Evolutionary conservation across 306 rosid species (phyloP).

Genomic region (Senna tora): DNA sequence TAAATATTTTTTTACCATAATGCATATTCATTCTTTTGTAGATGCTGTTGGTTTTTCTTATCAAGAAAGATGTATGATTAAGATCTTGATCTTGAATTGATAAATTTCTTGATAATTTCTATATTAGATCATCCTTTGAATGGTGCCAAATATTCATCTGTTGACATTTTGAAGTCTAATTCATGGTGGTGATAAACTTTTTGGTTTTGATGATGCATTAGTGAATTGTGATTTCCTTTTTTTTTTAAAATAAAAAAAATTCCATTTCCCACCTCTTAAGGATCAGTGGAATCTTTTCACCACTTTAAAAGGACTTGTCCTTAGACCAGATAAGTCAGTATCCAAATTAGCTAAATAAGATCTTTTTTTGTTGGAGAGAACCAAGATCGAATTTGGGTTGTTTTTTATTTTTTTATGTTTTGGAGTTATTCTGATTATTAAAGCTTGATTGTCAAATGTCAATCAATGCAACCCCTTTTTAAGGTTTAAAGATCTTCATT

Average conservation of each 20-base stretch:
- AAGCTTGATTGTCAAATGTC: not conserved
- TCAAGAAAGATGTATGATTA: constrained; percentile 18
- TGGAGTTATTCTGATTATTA: not conserved
- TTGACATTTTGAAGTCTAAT: constrained; percentile 5
- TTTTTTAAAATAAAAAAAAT: too few species aligned
- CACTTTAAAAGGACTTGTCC: not conserved
- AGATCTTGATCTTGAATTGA: constrained; percentile 20
- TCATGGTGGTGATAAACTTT: not conserved
- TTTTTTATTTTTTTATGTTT: not conserved
- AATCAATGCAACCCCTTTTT: not conserved
- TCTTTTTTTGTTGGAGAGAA: not conserved
- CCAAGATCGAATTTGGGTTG: constrained; percentile 2
- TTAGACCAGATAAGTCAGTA: constrained; percentile 18
- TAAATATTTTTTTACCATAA: constrained; percentile 48
- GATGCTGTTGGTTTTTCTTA: constrained; percentile 2
- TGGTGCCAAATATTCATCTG: not conserved
- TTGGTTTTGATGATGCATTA: not conserved
- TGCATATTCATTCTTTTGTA: constrained; percentile 6
- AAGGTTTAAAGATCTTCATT: constrained; percentile 8
- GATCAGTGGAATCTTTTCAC: not conserved
- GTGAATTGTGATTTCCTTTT: not conserved
- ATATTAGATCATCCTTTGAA: not conserved
- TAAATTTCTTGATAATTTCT: constrained; percentile 6
- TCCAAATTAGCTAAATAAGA: constrained; percentile 4
- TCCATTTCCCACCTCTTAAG: not conserved